Evolutionary conservation across 208 protist genomes (phyloP), one percentile per base, ranked within the genome.

Genomic region (Trypanosoma congolense): DNA sequence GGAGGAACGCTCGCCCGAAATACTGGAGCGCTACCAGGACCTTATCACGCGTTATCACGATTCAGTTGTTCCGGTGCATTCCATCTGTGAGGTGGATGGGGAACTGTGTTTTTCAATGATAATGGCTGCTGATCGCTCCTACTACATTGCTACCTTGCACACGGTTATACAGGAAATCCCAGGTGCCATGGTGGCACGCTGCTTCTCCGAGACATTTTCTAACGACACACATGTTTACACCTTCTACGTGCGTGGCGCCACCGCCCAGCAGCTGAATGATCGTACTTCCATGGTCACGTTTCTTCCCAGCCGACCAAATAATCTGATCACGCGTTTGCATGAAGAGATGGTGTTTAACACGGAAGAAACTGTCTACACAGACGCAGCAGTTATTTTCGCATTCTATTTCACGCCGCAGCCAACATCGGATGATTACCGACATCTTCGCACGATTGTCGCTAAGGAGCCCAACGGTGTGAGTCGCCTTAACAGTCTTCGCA

Each of bases 331-430:
- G 21, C 67, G 79, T 36, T 43, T 92, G 65, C 80, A 90, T 72
- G 70, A 88, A 54, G 64, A 71, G 16, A 49, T 71, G 41, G 47
- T 55, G 22, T 69, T 95, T 24, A 78, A 65, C 36, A 68, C 57
- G 40, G 75, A 88, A 63, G 75, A 87, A 50, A 66, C 73, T 40
- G 79, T 92, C 47, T 95, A 78, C 56, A 74, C 84, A 18, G 75
- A 83, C 49, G 75, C 77, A 14, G 79, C 76, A 4, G 61, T 88
- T 47, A 76, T 87, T 47, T 92, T 93, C 57, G 63, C 83, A 31
- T 87, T 86, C 67, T 90, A 96, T 75, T 97, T 96, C 78, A 93
- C 93, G 21, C 86, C 79, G 42, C 75, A 73, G 56, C 78, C 84
- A 30, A 73, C 67, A n/a, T 75, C 65, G 16, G 92, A 93, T 24